Percentiles rank a stretch among this genome's conserved stretches.
These are phyloP conservation scores for Nymphaea thermarum DNA, from an alignment of 164 flowering plant genomes.

Conservation along the genomic window DNA sequence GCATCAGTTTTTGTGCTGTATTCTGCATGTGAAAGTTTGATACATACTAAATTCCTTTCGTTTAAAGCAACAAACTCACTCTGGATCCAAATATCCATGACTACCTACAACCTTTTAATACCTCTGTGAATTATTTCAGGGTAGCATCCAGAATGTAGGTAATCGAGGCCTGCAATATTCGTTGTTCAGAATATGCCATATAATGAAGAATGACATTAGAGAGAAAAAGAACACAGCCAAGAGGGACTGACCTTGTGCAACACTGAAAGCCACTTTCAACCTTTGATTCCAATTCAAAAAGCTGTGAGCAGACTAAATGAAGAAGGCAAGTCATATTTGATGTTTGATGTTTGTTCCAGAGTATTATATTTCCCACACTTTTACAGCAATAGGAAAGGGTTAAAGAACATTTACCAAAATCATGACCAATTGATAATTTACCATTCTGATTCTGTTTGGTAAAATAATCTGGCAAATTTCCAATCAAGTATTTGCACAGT, in stretches of 20 bases:
- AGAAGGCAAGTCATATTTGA: background rate
- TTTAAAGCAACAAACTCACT: constrained; percentile 21
- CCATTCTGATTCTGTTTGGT: background rate
- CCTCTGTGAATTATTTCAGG: constrained; percentile 50
- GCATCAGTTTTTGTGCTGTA: no score
- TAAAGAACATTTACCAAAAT: background rate
- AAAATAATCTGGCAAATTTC: no score
- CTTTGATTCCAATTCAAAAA: constrained; percentile 5
- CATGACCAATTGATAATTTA: background rate
- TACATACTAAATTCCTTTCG: no score
- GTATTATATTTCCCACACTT: background rate
- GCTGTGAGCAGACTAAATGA: background rate
- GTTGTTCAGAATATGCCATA: background rate
- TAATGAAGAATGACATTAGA: no score
- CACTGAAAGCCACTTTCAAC: constrained; percentile 21
- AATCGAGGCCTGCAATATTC: constrained; percentile 33
- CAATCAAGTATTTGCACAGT: no score
- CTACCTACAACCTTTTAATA: constrained; percentile 35
- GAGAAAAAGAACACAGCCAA: background rate
- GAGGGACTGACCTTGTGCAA: constrained; percentile 24
- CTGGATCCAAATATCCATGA: constrained; percentile 50
- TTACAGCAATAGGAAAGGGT: no score
- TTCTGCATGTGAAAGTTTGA: no score
- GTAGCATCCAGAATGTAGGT: constrained; percentile 34
- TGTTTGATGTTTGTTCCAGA: no score